Evolutionary conservation across 176 grass and related monocot genomes (phyloP).

Genomic region (Aechmea fasciata): DNA sequence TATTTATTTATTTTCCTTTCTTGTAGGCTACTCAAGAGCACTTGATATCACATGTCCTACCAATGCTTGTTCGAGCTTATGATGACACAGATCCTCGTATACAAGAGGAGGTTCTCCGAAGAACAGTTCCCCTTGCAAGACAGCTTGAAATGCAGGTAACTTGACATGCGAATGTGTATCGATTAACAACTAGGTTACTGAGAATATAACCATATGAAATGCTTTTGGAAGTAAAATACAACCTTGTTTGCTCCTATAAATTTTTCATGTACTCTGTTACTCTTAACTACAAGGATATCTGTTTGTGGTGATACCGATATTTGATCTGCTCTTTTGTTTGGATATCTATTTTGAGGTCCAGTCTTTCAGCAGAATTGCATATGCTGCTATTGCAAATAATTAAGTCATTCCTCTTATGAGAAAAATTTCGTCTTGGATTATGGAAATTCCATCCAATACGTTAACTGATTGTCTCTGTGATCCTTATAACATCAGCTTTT

Average conservation of each 20-base stretch:
- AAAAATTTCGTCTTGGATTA: too few relatives aligned
- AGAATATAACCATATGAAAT: too few relatives aligned
- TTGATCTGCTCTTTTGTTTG: not conserved
- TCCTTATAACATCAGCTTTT: too few relatives aligned
- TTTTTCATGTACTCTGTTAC: not conserved
- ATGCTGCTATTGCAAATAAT: not conserved
- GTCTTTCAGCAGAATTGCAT: not conserved
- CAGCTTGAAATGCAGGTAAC: conserved; percentile 73
- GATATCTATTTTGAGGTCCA: not conserved
- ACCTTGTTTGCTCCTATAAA: not conserved
- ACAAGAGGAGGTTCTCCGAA: conserved; percentile 91
- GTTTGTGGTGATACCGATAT: too few relatives aligned
- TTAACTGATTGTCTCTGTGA: too few relatives aligned
- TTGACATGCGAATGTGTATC: not conserved
- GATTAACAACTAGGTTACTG: not conserved
- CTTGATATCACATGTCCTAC: conserved; percentile 73
- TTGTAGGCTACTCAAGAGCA: conserved; percentile 62
- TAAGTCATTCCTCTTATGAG: not conserved
- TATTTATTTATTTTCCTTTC: not conserved
- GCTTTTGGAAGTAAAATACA: too few relatives aligned
- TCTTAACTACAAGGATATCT: not conserved
- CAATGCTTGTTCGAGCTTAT: conserved; percentile 89
- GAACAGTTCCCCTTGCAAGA: conserved; percentile 56
- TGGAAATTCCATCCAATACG: too few relatives aligned
- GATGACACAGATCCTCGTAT: conserved; percentile 96